Conservation (phyloP, 2,329 filamentous ascomycete genomes). For the Aspergillus floridensis region DNA sequence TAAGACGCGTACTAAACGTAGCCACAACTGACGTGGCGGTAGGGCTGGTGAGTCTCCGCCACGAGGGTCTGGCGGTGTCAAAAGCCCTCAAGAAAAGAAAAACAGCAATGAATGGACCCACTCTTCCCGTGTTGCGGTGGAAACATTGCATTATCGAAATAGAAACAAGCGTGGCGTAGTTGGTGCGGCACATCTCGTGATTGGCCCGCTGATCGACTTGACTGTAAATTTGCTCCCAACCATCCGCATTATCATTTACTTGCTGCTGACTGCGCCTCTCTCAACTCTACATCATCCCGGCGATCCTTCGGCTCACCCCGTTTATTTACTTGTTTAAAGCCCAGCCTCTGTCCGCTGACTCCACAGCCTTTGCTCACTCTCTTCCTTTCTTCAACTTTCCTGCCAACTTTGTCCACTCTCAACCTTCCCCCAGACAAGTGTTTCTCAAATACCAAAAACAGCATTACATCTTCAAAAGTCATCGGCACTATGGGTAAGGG, state of each 20-base stretch:
- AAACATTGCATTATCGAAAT: conserved; percentile 15
- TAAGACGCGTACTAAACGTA: conserved; percentile 14
- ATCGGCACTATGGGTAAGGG: conserved; percentile 61
- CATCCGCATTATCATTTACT: background rate
- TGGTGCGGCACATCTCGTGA: conserved; percentile 3
- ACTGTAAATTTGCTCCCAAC: background rate
- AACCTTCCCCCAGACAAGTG: background rate
- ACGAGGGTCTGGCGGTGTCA: conserved; percentile 8
- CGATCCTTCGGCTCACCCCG: conserved; percentile 5
- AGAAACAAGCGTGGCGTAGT: conserved; percentile 30
- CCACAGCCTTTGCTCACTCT: conserved; percentile 4
- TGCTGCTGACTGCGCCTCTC: conserved; percentile 3
- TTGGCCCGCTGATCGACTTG: conserved; percentile 14
- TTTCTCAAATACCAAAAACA: background rate
- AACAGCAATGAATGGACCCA: background rate
- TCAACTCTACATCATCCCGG: background rate
- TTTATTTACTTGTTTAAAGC: conserved; percentile 8
- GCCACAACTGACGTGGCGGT: conserved; percentile 21
- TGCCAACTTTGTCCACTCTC: background rate
- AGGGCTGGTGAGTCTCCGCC: conserved; percentile 16
- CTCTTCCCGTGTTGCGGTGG: conserved; percentile 13
- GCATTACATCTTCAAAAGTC: background rate
- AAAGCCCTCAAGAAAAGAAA: background rate
- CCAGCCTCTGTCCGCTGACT: conserved; percentile 2
- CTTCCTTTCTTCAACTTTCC: conserved; percentile 5